Evolutionary conservation across 2,329 filamentous ascomycete species (phyloP), one percentile per base, ranked within the genome.

Genomic region (Dichotomopilus funicola): DNA sequence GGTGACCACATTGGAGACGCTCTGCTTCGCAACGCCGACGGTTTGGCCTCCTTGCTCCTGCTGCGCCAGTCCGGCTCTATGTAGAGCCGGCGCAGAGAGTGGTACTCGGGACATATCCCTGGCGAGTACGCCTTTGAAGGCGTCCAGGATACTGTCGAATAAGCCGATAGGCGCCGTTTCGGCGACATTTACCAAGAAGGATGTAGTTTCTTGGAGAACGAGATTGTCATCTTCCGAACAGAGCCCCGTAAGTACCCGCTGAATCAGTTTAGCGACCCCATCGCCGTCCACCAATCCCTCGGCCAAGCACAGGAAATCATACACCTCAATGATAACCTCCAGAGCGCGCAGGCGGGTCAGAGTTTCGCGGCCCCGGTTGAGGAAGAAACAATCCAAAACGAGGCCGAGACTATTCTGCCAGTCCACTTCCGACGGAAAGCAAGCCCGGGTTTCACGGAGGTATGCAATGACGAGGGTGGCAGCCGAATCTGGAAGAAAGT

Each of bases 1-100:
- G 0, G 85, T 80, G 46, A 89, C 85, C 43, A 91, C 82, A 61
- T 90, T 89, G 3, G 84, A 83, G 1, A 81, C 78, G 31, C 84
- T 86, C 62, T 78, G 72, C 47, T 62, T 64, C n/a, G 56, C 56
- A 38, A 59, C 56, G 11, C 62, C 57, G n/a, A 61, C 64, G 4
- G 59, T 63, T 7, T 70, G 67, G 6, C 69, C 66, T 0, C 61
- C 11, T 4, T 65, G 42, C n/a, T 62, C 11, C 4, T 65, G 42
- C n/a, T 58, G 51, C 19, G 63, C 43, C 4, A 63, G 42, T 58
- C 64, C 49, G 55, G 68, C 45, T 59, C 56, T 55, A 10, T 59
- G 63, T 8, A 63, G 63, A 33, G 59, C 65, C 48, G 62, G 67
- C 59, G 60, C 63, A 56, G 65, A 67, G 49, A 70, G 64, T 0